Base-by-base conservation (phyloP, 352 stramenopile species). In the Phytopythium delawarense region DNA sequence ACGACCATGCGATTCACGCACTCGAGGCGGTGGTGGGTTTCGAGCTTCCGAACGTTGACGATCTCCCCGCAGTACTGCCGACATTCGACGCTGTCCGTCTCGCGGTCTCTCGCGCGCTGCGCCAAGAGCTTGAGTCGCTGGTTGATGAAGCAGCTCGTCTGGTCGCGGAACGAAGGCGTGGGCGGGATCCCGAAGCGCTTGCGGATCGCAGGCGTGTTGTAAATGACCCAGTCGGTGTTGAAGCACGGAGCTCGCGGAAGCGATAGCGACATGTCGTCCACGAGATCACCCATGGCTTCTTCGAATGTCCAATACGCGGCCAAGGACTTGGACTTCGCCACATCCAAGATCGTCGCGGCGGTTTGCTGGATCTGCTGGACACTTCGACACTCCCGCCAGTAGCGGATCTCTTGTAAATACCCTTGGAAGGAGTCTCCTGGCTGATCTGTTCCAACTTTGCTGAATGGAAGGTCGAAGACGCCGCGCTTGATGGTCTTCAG, bases 271-370 rank as follows among this genome's bases (percentile, higher is more conserved):
- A 91, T 87, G 61, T 93, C 84, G 67, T 92, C 84, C 30, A 92
- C 71, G 15, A 89, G 58, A n/a, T 87, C 72, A 15, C 79, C 84
- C 60, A 80, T 72, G 20, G 74, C 81, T 71, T 92, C 84, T 46
- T 92, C 84, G n/a, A 92, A 72, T 30, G 81, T 91, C 78, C 80
- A 92, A 64, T 92, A 92, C 37, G 67, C 79, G 2, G 72, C 13
- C 11, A 92, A 64, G 28, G 63, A 63, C 21, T 67, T 67, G 37
- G 67, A 75, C 48, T 69, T 71, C 7, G 66, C 63, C 1, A 88
- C 73, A 13, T 75, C 60, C 12, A 91, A 65, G 57, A 89, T 81
- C 1, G 62, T 61, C 6, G 62, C 40, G 16, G 74, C 68, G 32
- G 64, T 62, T 32, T 71, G 62, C 20, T 67, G 63, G 9, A 92